These are phyloP conservation scores for Mycena sanguinolenta DNA, from an alignment of 768 basidiomycete genomes.

Conservation along the genomic window DNA sequence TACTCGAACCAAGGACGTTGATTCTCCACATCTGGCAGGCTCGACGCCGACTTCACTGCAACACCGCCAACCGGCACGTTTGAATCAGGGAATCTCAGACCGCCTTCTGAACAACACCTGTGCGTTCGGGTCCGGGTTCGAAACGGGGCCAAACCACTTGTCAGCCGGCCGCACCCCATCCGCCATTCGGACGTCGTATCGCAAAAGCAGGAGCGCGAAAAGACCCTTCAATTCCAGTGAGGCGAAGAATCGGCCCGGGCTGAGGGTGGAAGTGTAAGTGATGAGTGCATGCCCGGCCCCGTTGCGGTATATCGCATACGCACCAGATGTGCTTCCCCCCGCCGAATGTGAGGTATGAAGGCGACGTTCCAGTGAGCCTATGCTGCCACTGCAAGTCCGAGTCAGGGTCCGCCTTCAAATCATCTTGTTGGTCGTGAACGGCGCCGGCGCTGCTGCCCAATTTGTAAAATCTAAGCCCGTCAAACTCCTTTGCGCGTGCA, in stretches of 20 bases:
- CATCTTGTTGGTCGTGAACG: constrained; percentile 17
- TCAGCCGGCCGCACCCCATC: no score
- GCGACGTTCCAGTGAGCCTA: constrained; percentile 46
- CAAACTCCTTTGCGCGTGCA: constrained; percentile 51
- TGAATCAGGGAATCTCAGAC: no score
- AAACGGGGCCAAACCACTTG: no score
- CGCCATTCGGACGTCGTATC: constrained; percentile 50
- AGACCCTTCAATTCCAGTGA: constrained; percentile 55
- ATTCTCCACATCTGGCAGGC: no score
- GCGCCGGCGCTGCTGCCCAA: constrained; percentile 10
- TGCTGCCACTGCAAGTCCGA: constrained; percentile 39
- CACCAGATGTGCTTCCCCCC: constrained; percentile 51
- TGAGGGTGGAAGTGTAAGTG: constrained; percentile 25
- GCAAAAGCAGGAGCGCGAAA: constrained; percentile 55
- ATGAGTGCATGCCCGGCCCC: not conserved
- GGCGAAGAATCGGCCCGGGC: constrained; percentile 59
- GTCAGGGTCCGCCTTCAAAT: constrained; percentile 37
- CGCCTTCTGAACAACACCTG: no score
- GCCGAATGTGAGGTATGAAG: constrained; percentile 52
- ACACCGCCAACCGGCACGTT: no score
- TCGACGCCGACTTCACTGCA: no score
- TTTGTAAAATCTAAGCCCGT: constrained; percentile 55
- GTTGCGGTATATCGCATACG: constrained; percentile 25
- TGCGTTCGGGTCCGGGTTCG: no score
- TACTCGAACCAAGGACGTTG: no score